phyloP scores from a whole-genome alignment of 108 stramenopile genomes.

The Nannochloropsis salina region DNA sequence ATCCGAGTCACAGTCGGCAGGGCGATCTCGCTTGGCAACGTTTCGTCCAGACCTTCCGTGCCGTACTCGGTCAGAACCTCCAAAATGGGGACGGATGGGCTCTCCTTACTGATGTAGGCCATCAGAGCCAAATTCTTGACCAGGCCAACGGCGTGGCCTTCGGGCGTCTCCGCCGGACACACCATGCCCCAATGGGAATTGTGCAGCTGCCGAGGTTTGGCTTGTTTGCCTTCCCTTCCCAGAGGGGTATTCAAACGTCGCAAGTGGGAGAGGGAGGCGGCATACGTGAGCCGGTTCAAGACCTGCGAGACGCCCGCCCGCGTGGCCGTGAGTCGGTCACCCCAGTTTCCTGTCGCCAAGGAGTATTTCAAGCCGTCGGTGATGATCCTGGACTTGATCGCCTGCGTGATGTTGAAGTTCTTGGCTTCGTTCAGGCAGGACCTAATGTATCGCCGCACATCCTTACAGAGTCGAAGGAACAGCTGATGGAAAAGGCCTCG shows the following conservation, averaged over 20 bases:
- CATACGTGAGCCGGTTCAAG: conserved; percentile 93
- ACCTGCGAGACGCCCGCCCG: conserved; percentile 99
- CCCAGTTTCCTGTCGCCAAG: conserved; percentile 98
- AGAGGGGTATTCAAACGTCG: conserved; percentile 95
- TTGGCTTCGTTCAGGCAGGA: conserved; percentile 90
- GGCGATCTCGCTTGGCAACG: conserved; percentile 84
- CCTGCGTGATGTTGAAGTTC: conserved; percentile 84
- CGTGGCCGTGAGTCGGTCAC: conserved; percentile 71
- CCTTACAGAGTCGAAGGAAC: conserved; percentile 80
- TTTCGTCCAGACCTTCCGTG: conserved; percentile 74
- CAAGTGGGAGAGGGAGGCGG: conserved; percentile 92
- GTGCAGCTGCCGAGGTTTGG: conserved; percentile 95
- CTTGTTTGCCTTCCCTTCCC: conserved; percentile 94
- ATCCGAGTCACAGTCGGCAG: conserved; percentile 80
- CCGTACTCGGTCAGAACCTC: conserved; percentile 92
- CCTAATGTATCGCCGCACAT: conserved; percentile 69
- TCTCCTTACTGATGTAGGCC: conserved; percentile 93
- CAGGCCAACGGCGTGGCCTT: conserved; percentile 83
- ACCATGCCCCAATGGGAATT: conserved; percentile 95
- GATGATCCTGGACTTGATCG: conserved; percentile 70
- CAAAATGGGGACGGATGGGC: conserved; percentile 78
- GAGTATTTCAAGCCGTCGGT: conserved; percentile 78
- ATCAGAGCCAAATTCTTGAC: conserved; percentile 92
- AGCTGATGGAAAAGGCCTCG: conserved; percentile 89
- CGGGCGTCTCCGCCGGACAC: conserved; percentile 54